These are phyloP conservation scores for Globisporangium carolinianum DNA, from an alignment of 352 stramenopile species.

Conservation along the genomic window DNA sequence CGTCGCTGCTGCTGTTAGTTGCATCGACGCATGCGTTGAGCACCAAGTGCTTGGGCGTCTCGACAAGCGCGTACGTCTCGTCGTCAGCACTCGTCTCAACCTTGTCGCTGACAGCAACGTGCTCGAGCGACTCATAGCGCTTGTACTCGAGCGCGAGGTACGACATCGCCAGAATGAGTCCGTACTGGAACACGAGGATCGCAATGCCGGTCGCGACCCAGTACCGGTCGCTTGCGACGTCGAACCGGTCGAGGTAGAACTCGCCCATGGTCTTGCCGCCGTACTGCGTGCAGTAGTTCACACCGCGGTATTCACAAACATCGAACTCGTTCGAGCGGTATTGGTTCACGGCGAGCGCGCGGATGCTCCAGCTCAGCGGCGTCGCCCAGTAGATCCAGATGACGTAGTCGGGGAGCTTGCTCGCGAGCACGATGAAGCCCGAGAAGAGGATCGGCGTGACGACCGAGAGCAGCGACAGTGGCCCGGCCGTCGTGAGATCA, in stretches of 20 bases:
- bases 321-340: conserved; percentile 11
- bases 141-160: conserved; percentile 14
- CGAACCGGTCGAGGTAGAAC: conserved; percentile 31
- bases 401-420: conserved; percentile 31
- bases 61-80: conserved; percentile 5
- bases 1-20: not conserved
- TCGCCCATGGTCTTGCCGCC: conserved; percentile 27
- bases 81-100: not conserved
- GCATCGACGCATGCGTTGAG: not conserved
- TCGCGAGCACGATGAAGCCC: conserved; percentile 42
- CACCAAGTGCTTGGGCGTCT: not conserved
- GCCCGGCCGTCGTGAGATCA: conserved; percentile 26
- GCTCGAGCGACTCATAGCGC: conserved; percentile 19
- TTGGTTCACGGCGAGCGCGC: conserved; percentile 14
- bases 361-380: conserved; percentile 20
- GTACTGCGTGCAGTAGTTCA: conserved; percentile 10
- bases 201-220: conserved; percentile 31
- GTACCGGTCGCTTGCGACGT: conserved; percentile 15
- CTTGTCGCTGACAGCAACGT: conserved; percentile 18
- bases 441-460: conserved; percentile 37
- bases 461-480: conserved; percentile 29
- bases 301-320: conserved; percentile 5
- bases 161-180: conserved; percentile 31
- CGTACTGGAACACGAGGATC: conserved; percentile 30
- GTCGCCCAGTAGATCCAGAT: conserved; percentile 26